phyloP scores from a whole-genome alignment of 257 asterid genomes.

The Thymus mandschuricus region DNA sequence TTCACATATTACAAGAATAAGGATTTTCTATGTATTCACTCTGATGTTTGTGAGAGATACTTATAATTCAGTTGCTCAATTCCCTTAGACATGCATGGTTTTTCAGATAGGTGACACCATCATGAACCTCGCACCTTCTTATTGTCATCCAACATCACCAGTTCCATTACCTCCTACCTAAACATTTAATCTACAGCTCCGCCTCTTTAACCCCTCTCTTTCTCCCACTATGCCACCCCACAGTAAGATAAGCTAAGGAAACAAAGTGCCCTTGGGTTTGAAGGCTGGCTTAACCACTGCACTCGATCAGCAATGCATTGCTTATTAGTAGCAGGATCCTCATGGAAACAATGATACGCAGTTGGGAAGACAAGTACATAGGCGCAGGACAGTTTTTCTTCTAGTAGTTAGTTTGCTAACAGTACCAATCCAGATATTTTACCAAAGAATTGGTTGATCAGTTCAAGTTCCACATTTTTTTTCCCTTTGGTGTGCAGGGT shows the following conservation, averaged over 20 bases:
- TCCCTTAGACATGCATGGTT: neutral
- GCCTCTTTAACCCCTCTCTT: neutral
- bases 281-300: neutral
- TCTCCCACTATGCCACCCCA: neutral
- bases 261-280: neutral
- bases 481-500: neutral
- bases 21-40: neutral
- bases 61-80: neutral
- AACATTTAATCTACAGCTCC: neutral
- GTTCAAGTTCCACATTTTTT: slow-evolving; percentile 2
- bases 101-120: no score
- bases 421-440: neutral
- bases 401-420: neutral
- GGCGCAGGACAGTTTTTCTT: neutral
- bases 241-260: neutral
- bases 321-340: neutral
- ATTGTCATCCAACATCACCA: no score
- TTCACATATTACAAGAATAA: neutral
- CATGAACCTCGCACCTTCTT: no score
- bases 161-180: neutral
- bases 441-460: neutral
- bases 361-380: slow-evolving; percentile 3
- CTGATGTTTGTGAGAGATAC: neutral
- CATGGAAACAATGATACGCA: neutral
- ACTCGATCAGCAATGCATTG: neutral